Conservation (phyloP, 768 basidiomycete species). For the Mycena alexandri region DNA sequence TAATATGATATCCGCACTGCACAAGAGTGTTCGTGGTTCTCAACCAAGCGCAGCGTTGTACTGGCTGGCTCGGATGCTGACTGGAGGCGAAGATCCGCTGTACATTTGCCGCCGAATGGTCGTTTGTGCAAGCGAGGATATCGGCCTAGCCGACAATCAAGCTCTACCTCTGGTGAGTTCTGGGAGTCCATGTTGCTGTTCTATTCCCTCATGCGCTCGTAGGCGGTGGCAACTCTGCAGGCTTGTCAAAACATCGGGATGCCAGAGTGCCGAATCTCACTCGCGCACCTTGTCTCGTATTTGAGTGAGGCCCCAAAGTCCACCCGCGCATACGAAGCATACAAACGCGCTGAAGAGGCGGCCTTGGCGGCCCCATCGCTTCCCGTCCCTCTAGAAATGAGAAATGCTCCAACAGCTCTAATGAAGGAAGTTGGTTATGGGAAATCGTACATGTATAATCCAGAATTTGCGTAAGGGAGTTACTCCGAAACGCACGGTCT, state of each 20-base stretch:
- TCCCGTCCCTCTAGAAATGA: slow-evolving; percentile 77
- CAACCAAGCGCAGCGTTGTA: slow-evolving; percentile 86
- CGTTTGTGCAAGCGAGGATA: slow-evolving; percentile 88
- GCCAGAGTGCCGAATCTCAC: slow-evolving; percentile 86
- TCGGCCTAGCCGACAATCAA: slow-evolving; percentile 84
- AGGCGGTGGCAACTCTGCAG: slow-evolving; percentile 74
- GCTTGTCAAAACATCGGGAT: slow-evolving; percentile 82
- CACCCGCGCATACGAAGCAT: slow-evolving; percentile 83
- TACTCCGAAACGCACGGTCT: slow-evolving; percentile 4
- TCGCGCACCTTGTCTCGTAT: slow-evolving; percentile 81
- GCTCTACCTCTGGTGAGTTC: slow-evolving; percentile 76
- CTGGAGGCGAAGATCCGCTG: slow-evolving; percentile 84
- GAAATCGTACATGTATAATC: slow-evolving; percentile 74
- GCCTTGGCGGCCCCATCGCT: slow-evolving; percentile 65
- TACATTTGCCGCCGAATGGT: slow-evolving; percentile 81
- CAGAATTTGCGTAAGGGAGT: slow-evolving; percentile 61
- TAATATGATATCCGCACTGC: slow-evolving; percentile 87
- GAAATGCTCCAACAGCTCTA: slow-evolving; percentile 81
- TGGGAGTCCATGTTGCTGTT: neutral
- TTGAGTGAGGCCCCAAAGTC: slow-evolving; percentile 84
- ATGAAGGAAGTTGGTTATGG: slow-evolving; percentile 82
- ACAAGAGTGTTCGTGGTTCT: slow-evolving; percentile 85
- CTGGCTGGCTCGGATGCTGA: slow-evolving; percentile 89
- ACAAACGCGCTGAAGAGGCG: slow-evolving; percentile 74
- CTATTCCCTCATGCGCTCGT: slow-evolving; percentile 7